Base-by-base conservation (phyloP, 2,329 filamentous ascomycete species). In the Hypoxylon sp. region DNA sequence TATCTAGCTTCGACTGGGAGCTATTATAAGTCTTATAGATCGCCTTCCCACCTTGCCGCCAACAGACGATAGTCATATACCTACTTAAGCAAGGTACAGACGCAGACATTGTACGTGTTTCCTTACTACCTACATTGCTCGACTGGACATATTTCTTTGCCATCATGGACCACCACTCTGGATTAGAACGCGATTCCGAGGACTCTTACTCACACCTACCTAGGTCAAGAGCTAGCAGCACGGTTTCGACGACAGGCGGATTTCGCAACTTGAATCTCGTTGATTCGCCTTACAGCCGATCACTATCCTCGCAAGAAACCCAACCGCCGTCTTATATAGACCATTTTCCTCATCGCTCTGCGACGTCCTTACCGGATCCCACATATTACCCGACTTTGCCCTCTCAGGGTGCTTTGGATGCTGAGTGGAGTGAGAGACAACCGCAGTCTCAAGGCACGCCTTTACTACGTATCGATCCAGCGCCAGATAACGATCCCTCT, bases 151-250 rank as follows among this genome's bases (percentile, higher is more conserved):
- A 67, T 70, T 71, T 69, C 63, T 70, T 71, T 71, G 53, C 59
- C 72, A 75, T 78, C 77, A 77, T 75, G 75, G 70, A 71, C 59
- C 61, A 75, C 69, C 67, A 69, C 60, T 69, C 72, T 71, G 69
- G 75, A 73, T 67, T 72, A 71, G 63, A 72, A 68, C 51, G 63
- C 31, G 66, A 59, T 66, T 71, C 67, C 71, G 74, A 77, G 74
- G 71, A 77, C 73, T 73, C 73, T 76, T 73, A 76, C 79, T 80
- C 78, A 80, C 78, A 73, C 69, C 74, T 73, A 66, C 75, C 76
- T 74, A 79, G 78, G 71, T 79, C 76, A 70, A 74, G 74, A 74
- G 71, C 71, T 67, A 74, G 72, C 67, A 75, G 76, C 74, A 69
- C 73, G 67, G 75, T 74, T 67, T 76, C 77, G 66, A 74, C 76